Conservation (phyloP, 2,329 filamentous ascomycete species). For the Nigrospora oryzae region DNA sequence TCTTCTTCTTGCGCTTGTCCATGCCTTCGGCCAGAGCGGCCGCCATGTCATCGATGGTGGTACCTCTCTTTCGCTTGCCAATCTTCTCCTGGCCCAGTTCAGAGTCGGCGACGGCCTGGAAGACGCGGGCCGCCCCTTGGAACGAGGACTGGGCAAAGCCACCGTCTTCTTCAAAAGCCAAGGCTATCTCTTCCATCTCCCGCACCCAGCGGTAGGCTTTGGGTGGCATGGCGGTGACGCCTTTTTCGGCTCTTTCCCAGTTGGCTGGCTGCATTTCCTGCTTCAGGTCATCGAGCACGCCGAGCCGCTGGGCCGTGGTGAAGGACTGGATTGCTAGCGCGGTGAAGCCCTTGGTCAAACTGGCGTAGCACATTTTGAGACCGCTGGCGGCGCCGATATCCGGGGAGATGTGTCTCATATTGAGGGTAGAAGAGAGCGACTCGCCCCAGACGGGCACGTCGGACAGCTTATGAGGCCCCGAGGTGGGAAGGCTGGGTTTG, state of each 20-base stretch:
- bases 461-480: conserved; percentile 35
- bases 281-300: conserved; percentile 51
- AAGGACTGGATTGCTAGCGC: conserved; percentile 64
- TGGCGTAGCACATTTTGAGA: conserved; percentile 59
- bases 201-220: conserved; percentile 73
- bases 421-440: conserved; percentile 32
- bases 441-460: conserved; percentile 29
- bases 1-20: conserved; percentile 21
- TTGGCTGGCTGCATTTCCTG: conserved; percentile 44
- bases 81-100: conserved; percentile 51
- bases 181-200: conserved; percentile 70
- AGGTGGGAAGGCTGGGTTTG: conserved; percentile 35
- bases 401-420: conserved; percentile 37
- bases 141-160: conserved; percentile 53
- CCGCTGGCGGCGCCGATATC: conserved; percentile 48
- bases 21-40: conserved; percentile 21
- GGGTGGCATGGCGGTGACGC: conserved; percentile 53
- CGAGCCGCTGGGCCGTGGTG: conserved; percentile 56
- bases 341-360: conserved; percentile 54
- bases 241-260: conserved; percentile 35
- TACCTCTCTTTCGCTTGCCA: conserved; percentile 46
- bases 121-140: conserved; percentile 51
- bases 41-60: conserved; percentile 50
- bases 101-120: conserved; percentile 50
- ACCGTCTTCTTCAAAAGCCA: conserved; percentile 56